A percentile compares a stretch with the other conserved stretches of the same genome.
phyloP scores from a whole-genome alignment of 805 yeast genomes.

The Candida ponderosae region DNA sequence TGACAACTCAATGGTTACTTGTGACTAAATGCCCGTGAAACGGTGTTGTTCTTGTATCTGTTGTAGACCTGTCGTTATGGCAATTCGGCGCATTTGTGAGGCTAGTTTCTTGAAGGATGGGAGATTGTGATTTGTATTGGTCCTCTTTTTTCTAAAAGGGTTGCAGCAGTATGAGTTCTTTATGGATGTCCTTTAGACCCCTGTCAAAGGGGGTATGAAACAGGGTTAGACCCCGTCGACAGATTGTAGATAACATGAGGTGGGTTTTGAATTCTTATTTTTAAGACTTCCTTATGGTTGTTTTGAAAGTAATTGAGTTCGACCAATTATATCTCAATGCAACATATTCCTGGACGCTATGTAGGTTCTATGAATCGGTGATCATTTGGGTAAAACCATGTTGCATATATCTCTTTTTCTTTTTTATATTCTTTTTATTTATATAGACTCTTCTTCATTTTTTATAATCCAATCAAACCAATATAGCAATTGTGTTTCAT shows the following conservation, averaged over 20 bases:
- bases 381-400: constrained; percentile 99
- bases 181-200: constrained; percentile 3
- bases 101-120: constrained; percentile 26
- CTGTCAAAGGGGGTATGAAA: constrained; percentile 36
- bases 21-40: constrained; percentile 12
- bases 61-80: constrained; percentile 23
- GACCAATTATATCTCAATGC: constrained; percentile 57
- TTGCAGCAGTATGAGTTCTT: constrained; percentile 39
- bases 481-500: no score
- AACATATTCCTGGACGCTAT: constrained; percentile 99
- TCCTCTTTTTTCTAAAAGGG: constrained; percentile 26
- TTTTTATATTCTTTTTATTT: constrained; percentile 3
- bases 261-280: constrained; percentile 51
- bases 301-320: constrained; percentile 19
- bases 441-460: background rate
- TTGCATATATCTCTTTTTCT: constrained; percentile 67
- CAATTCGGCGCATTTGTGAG: constrained; percentile 61
- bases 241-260: constrained; percentile 72
- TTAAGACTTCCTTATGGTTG: constrained; percentile 6
- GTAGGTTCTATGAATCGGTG: constrained; percentile 84
- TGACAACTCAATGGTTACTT: constrained; percentile 31
- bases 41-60: constrained; percentile 9
- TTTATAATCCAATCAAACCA: no score
- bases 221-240: constrained; percentile 97
- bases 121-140: constrained; percentile 14